phyloP scores from a whole-genome alignment of 2,329 filamentous ascomycete species.

The Sphaerulina musiva region DNA sequence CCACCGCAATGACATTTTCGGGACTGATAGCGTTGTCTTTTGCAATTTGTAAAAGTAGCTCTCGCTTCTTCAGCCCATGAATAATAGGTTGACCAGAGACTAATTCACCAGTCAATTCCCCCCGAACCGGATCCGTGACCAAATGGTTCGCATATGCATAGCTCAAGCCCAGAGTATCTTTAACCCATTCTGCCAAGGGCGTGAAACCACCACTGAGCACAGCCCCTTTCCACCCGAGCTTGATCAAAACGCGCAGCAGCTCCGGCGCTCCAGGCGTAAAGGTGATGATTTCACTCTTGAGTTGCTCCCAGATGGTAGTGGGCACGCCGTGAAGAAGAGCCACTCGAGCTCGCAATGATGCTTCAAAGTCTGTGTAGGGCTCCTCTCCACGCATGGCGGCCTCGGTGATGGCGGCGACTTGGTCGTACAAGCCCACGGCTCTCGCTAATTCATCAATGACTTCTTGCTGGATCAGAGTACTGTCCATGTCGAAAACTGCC shows the following conservation, averaged over 20 bases:
- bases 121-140: conserved; percentile 49
- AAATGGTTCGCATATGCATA: conserved; percentile 86
- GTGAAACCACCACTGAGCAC: conserved; percentile 90
- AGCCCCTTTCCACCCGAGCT: conserved; percentile 76
- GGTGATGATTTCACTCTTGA: conserved; percentile 58
- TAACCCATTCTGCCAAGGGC: conserved; percentile 81
- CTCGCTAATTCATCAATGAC: conserved; percentile 93
- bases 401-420: conserved; percentile 82
- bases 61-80: conserved; percentile 66
- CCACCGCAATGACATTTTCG: conserved; percentile 65
- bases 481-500: conserved; percentile 98
- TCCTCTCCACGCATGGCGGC: conserved; percentile 89
- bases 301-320: conserved; percentile 60
- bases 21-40: conserved; percentile 58
- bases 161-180: conserved; percentile 71
- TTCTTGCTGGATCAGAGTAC: conserved; percentile 92
- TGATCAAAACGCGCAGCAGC: conserved; percentile 66
- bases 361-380: conserved; percentile 68
- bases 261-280: conserved; percentile 75
- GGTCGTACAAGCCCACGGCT: conserved; percentile 59
- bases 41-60: conserved; percentile 65
- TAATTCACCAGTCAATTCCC: conserved; percentile 64
- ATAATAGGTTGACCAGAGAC: conserved; percentile 64
- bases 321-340: conserved; percentile 74
- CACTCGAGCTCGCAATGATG: conserved; percentile 73